Percentiles rank a stretch among this genome's conserved stretches.
Conservation (phyloP, 108 stramenopile species). For the Discostella pseudostelligera region DNA sequence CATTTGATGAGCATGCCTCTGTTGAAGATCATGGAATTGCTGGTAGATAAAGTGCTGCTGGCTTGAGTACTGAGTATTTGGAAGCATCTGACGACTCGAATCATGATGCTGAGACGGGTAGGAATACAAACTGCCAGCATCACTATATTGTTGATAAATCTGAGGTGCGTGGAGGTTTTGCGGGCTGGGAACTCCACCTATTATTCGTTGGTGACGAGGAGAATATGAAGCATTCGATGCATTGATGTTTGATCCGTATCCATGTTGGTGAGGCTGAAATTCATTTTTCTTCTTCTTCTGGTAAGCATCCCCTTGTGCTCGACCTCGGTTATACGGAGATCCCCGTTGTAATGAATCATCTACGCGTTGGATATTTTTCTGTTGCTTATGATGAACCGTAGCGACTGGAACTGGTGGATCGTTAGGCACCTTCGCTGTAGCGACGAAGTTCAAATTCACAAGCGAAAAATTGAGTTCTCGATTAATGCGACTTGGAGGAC, state of each 20-base stretch:
- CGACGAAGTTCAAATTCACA: conserved; percentile 66
- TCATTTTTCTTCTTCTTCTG: conserved; percentile 16
- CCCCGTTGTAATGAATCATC: conserved; percentile 9
- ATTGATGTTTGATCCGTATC: conserved; percentile 7
- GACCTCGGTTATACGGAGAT: conserved; percentile 5
- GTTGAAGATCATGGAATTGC: conserved; percentile 55
- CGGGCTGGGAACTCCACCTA: conserved; percentile 8
- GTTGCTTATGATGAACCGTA: conserved; percentile 8
- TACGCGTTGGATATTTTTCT: conserved; percentile 10
- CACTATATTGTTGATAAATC: conserved; percentile 25
- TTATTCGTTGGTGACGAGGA: conserved; percentile 9
- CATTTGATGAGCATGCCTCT: conserved; percentile 56
- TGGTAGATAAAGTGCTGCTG: conserved; percentile 46
- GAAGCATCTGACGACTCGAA: conserved; percentile 12
- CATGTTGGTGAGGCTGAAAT: conserved; percentile 8
- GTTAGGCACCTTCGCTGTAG: conserved; percentile 50
- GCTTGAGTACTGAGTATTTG: conserved; percentile 21
- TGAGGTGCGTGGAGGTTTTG: conserved; percentile 9
- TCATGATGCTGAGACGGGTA: conserved; percentile 25
- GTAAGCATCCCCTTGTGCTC: conserved; percentile 6
- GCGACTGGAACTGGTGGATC: conserved; percentile 12
- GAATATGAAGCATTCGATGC: not conserved
- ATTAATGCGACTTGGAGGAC: conserved; percentile 72
- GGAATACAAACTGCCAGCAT: conserved; percentile 27
- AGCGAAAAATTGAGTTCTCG: conserved; percentile 62